phyloP scores from a whole-genome alignment of 768 basidiomycete species.

The Pleurotus giganteus region DNA sequence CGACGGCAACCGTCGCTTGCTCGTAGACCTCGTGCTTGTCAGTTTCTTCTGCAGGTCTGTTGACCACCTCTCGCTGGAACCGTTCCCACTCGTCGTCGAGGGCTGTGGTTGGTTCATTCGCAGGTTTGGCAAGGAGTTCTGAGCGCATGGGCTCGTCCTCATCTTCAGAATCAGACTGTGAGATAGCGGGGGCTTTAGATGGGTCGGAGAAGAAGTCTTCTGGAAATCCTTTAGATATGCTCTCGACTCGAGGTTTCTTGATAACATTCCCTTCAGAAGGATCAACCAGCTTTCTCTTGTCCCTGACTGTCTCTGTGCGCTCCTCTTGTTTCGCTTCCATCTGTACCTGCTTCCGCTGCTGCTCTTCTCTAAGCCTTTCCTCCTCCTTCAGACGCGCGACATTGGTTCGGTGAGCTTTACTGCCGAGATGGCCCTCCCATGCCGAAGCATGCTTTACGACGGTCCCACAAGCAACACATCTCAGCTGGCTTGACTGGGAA shows the following conservation, averaged over 20 bases:
- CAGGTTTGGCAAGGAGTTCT: conserved; percentile 12
- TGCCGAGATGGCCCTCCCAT: conserved; percentile 87
- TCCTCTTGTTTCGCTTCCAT: conserved; percentile 25
- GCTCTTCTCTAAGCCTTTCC: conserved; percentile 39
- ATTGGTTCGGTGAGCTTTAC: conserved; percentile 73
- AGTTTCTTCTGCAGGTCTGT: conserved; percentile 36
- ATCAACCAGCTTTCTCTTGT: conserved; percentile 34
- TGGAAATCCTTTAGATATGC: conserved; percentile 44
- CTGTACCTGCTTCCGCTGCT: conserved; percentile 31
- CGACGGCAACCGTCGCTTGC: conserved; percentile 68
- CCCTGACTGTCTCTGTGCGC: conserved; percentile 28
- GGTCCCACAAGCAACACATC: conserved; percentile 63
- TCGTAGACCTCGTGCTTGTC: conserved; percentile 53
- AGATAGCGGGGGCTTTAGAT: conserved; percentile 42
- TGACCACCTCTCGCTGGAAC: conserved; percentile 67
- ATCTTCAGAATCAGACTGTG: conserved; percentile 38
- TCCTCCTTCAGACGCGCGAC: conserved; percentile 58
- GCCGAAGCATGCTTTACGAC: conserved; percentile 73
- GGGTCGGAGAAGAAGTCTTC: conserved; percentile 82
- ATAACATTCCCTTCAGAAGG: conserved; percentile 17
- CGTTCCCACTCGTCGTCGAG: conserved; percentile 73
- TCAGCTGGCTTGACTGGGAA: conserved; percentile 60
- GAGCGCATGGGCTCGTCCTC: conserved; percentile 33
- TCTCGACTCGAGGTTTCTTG: conserved; percentile 34
- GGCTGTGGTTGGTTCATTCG: conserved; percentile 24